These are phyloP conservation scores for Russula abietina DNA, from an alignment of 768 basidiomycete species.

Conservation along the genomic window DNA sequence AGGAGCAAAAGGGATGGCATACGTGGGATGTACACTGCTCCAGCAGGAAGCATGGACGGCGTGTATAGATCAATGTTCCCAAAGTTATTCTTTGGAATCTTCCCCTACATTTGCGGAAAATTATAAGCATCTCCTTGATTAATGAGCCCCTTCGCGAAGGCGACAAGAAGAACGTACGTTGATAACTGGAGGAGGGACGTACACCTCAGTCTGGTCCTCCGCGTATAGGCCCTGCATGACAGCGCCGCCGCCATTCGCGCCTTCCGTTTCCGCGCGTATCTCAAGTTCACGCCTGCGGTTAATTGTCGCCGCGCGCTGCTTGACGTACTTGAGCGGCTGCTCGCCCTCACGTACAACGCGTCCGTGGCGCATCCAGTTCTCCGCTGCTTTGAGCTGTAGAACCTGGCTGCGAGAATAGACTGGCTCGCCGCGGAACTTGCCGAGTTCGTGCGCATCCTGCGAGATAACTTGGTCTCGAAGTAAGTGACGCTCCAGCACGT, in stretches of 20 bases:
- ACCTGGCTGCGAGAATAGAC: conserved; percentile 86
- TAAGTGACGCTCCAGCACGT: conserved; percentile 80
- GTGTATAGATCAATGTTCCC: conserved; percentile 97
- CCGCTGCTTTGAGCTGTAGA: conserved; percentile 80
- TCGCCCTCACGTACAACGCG: conserved; percentile 62
- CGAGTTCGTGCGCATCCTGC: conserved; percentile 66
- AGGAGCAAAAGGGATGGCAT: conserved; percentile 30
- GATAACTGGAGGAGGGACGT: conserved; percentile 70
- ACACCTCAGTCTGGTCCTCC: conserved; percentile 75
- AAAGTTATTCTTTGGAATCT: conserved; percentile 90
- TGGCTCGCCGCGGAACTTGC: conserved; percentile 87
- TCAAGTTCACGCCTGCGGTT: conserved; percentile 69
- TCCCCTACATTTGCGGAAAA: conserved; percentile 50
- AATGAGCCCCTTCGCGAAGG: neutral
- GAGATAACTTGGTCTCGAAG: conserved; percentile 82
- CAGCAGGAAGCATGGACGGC: conserved; percentile 87
- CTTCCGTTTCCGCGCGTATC: conserved; percentile 41
- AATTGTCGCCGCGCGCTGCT: conserved; percentile 77
- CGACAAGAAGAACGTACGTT: conserved; percentile 40
- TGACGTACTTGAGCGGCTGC: conserved; percentile 87
- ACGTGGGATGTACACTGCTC: conserved; percentile 90
- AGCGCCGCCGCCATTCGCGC: conserved; percentile 26
- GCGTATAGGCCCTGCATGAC: conserved; percentile 84
- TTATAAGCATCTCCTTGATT: conserved; percentile 1
- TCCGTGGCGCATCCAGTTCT: conserved; percentile 93